Evolutionary conservation across 2,329 filamentous ascomycete genomes (phyloP).

Genomic region (Cadophora sp.): DNA sequence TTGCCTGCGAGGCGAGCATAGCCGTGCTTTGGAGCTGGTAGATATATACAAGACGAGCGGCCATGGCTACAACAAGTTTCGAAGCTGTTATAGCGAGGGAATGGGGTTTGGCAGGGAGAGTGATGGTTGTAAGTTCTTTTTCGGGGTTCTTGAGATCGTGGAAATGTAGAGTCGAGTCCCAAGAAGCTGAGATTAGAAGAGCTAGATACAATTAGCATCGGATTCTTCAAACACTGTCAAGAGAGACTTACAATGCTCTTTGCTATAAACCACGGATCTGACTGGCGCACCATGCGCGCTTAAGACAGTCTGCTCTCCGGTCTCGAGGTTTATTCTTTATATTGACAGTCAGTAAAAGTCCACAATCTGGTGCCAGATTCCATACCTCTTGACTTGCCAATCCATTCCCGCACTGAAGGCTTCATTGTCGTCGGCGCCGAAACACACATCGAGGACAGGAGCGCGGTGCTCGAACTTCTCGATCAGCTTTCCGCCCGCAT

Average conservation of each 20-base stretch:
- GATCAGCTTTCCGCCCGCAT: conserved; percentile 63
- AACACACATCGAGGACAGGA: conserved; percentile 90
- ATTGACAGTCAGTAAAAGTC: conserved; percentile 28
- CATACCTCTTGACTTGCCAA: conserved; percentile 78
- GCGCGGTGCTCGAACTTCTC: conserved; percentile 81
- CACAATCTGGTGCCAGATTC: background rate
- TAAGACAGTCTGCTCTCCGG: conserved; percentile 74
- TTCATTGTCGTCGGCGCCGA: conserved; percentile 81
- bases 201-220: conserved; percentile 49
- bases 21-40: conserved; percentile 81
- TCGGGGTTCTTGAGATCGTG: conserved; percentile 67
- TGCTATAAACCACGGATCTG: conserved; percentile 83
- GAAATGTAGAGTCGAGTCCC: conserved; percentile 90
- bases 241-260: conserved; percentile 64
- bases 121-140: conserved; percentile 66
- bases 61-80: conserved; percentile 95
- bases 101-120: conserved; percentile 86
- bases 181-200: conserved; percentile 87
- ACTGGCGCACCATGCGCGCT: conserved; percentile 82
- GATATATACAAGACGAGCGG: conserved; percentile 89
- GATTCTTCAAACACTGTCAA: background rate
- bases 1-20: conserved; percentile 58
- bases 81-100: conserved; percentile 78
- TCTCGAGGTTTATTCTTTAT: conserved; percentile 71
- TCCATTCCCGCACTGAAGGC: conserved; percentile 89